A percentile compares a stretch with the other conserved stretches of the same genome.
phyloP scores from a whole-genome alignment of 176 grass and related monocot species.

The Echinochloa phyllopogon region DNA sequence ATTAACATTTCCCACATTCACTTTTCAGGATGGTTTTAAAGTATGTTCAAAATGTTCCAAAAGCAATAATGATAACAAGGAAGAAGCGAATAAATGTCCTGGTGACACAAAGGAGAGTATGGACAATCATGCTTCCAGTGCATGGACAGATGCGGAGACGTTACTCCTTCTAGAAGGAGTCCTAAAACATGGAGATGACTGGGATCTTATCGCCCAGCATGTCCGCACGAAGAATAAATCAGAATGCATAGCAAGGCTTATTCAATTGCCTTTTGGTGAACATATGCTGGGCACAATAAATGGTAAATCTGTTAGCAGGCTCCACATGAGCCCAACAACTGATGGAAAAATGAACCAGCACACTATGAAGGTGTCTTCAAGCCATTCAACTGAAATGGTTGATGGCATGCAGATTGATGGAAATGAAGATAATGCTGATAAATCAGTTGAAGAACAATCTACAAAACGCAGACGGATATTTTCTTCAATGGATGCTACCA shows the following conservation, averaged over 20 bases:
- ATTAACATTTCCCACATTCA: slow-evolving; percentile 18
- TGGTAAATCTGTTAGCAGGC: slow-evolving; percentile 61
- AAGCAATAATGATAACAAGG: slow-evolving; percentile 50
- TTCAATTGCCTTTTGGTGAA: slow-evolving; percentile 94
- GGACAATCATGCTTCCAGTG: slow-evolving; percentile 38
- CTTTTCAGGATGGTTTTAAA: slow-evolving; percentile 75
- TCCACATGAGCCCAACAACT: slow-evolving; percentile 45
- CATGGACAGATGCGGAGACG: slow-evolving; percentile 91
- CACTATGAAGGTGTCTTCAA: slow-evolving; percentile 49
- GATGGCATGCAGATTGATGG: slow-evolving; percentile 59
- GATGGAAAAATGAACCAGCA: slow-evolving; percentile 52
- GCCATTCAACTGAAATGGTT: slow-evolving; percentile 49
- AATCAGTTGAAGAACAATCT: slow-evolving; percentile 61
- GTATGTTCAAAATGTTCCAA: slow-evolving; percentile 75
- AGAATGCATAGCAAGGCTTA: slow-evolving; percentile 94
- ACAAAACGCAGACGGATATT: slow-evolving; percentile 63
- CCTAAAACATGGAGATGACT: slow-evolving; percentile 98
- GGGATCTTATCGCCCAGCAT: slow-evolving; percentile 97
- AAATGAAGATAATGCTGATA: slow-evolving; percentile 56
- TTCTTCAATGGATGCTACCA: slow-evolving; percentile 58
- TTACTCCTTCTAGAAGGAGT: slow-evolving; percentile 97
- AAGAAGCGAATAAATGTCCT: slow-evolving; percentile 45
- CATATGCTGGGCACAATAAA: slow-evolving; percentile 76
- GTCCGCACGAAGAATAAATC: slow-evolving; percentile 90
- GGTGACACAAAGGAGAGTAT: slow-evolving; percentile 35